These are phyloP conservation scores for Emmonsiellopsis sp. DNA, from an alignment of 2,329 filamentous ascomycete genomes.

Conservation along the genomic window DNA sequence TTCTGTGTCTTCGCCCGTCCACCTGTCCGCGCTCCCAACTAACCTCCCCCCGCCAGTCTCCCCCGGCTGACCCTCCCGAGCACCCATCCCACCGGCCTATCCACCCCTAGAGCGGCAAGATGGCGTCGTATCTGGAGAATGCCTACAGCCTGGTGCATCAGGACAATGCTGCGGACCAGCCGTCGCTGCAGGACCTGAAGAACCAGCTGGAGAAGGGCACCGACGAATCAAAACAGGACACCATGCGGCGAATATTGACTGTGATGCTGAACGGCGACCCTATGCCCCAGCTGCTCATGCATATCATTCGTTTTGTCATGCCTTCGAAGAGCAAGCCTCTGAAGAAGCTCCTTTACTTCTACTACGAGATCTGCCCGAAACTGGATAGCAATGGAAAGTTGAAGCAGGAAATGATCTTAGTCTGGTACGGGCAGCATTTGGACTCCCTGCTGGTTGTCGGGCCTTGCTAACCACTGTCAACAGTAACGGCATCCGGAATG, in stretches of 20 bases:
- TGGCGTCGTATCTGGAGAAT: slow-evolving; percentile 91
- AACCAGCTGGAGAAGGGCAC: slow-evolving; percentile 88
- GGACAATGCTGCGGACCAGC: slow-evolving; percentile 92
- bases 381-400: slow-evolving; percentile 84
- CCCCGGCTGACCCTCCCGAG: slow-evolving; percentile 12
- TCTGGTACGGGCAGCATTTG: slow-evolving; percentile 58
- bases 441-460: neutral
- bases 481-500: slow-evolving; percentile 96
- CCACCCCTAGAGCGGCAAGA: slow-evolving; percentile 39
- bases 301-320: slow-evolving; percentile 99
- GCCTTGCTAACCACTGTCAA: neutral
- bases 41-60: slow-evolving; percentile 11
- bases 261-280: slow-evolving; percentile 98
- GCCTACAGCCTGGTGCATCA: slow-evolving; percentile 95
- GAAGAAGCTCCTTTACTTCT: slow-evolving; percentile 98
- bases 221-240: slow-evolving; percentile 87
- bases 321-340: slow-evolving; percentile 91
- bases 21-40: slow-evolving; percentile 7
- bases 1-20: slow-evolving; percentile 3
- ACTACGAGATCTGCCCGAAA: slow-evolving; percentile 98
- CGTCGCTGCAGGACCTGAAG: slow-evolving; percentile 81
- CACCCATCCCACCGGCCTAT: slow-evolving; percentile 15
- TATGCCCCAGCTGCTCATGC: slow-evolving; percentile 93
- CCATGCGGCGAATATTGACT: slow-evolving; percentile 91
- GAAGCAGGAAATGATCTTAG: slow-evolving; percentile 99